Conservation (phyloP, 331 rosid genomes). For the Malus hybrid region DNA sequence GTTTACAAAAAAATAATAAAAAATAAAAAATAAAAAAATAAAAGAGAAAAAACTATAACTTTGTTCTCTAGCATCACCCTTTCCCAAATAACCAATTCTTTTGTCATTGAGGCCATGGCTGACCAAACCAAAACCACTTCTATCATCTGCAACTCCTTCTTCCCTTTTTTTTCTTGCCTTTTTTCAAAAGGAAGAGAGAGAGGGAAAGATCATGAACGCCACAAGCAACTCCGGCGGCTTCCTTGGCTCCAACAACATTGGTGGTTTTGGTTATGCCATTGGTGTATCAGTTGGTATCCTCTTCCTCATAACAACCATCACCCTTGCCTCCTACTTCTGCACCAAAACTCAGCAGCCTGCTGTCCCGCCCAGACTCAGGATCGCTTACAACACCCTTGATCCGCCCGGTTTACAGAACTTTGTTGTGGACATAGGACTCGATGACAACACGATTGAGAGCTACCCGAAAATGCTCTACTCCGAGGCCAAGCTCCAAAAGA, state of each 20-base stretch:
- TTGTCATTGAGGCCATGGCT: slow-evolving; percentile 26
- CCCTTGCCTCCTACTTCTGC: slow-evolving; percentile 84
- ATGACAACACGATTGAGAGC: slow-evolving; percentile 53
- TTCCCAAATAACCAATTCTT: slow-evolving; percentile 21
- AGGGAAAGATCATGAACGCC: slow-evolving; percentile 39
- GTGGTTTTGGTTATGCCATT: slow-evolving; percentile 64
- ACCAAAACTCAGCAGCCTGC: slow-evolving; percentile 19
- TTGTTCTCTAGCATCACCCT: no score
- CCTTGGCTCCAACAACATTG: slow-evolving; percentile 44
- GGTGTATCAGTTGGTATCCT: slow-evolving; percentile 87
- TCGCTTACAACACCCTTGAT: not conserved
- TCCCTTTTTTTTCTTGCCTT: not conserved
- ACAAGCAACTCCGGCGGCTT: slow-evolving; percentile 37
- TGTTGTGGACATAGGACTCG: slow-evolving; percentile 58
- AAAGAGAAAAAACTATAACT: no score
- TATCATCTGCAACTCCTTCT: not conserved
- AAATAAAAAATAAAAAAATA: no score
- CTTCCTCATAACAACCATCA: slow-evolving; percentile 74
- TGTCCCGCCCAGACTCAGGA: slow-evolving; percentile 5
- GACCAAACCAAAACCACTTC: slow-evolving; percentile 14
- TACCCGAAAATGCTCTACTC: slow-evolving; percentile 70
- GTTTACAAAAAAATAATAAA: no score
- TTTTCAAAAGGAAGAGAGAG: not conserved
- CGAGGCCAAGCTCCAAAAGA: slow-evolving; percentile 48
- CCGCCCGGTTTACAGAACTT: slow-evolving; percentile 25